phyloP scores from a whole-genome alignment of 2,329 filamentous ascomycete species.

The Pseudogymnoascus sp. region DNA sequence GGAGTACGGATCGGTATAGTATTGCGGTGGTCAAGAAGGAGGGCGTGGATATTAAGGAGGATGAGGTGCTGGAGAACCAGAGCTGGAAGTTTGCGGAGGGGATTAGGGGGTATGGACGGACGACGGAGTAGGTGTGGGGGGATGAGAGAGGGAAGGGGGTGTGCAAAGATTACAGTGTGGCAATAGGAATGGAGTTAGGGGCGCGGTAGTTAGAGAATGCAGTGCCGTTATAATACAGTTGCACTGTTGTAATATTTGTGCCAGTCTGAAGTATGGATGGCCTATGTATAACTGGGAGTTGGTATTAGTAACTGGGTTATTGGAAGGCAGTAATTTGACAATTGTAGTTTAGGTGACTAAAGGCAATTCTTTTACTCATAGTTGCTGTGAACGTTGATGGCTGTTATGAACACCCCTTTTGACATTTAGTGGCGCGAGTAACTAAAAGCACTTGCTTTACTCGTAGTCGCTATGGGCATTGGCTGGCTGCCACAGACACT shows the following conservation, averaged over 20 bases:
- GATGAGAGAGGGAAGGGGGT: background rate
- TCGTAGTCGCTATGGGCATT: too few relatives aligned
- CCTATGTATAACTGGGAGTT: background rate
- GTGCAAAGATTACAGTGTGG: background rate
- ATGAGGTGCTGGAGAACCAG: slow-evolving; percentile 85
- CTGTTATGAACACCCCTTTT: too few relatives aligned
- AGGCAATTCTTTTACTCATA: background rate
- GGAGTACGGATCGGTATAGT: slow-evolving; percentile 84
- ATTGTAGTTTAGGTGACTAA: too few relatives aligned
- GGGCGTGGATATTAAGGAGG: slow-evolving; percentile 75
- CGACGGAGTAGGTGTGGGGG: background rate
- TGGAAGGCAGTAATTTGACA: background rate
- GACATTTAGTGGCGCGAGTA: too few relatives aligned
- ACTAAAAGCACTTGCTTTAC: too few relatives aligned
- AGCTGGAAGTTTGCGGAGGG: slow-evolving; percentile 97
- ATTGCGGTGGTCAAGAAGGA: slow-evolving; percentile 84
- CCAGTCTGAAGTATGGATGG: background rate
- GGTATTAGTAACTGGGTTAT: background rate
- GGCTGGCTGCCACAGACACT: too few relatives aligned
- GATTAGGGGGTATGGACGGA: slow-evolving; percentile 77
- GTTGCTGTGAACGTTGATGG: background rate
- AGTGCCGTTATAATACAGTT: background rate
- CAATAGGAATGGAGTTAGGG: background rate
- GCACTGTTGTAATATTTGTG: background rate
- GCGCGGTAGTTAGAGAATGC: background rate